These are phyloP conservation scores for Aspergillus udagawae DNA, from an alignment of 2,329 filamentous ascomycete species.

Conservation along the genomic window DNA sequence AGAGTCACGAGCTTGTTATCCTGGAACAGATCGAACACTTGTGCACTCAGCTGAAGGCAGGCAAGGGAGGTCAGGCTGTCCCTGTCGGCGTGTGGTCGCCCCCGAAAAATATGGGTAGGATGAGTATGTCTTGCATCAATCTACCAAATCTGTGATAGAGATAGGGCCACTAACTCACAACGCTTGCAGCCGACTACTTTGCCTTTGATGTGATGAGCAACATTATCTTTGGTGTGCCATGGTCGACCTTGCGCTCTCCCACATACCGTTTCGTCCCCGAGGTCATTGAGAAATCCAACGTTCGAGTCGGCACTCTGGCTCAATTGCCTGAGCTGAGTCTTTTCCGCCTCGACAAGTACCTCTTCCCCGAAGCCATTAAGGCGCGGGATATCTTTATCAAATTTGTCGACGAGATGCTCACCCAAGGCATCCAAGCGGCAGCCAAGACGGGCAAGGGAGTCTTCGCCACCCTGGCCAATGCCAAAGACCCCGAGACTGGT, in stretches of 20 bases:
- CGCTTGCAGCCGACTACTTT: slow-evolving; percentile 33
- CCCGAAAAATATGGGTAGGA: slow-evolving; percentile 43
- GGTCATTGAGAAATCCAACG: slow-evolving; percentile 17
- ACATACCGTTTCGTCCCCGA: slow-evolving; percentile 9
- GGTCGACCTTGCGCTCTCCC: slow-evolving; percentile 6
- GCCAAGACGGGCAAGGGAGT: slow-evolving; percentile 42
- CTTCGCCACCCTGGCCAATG: slow-evolving; percentile 46
- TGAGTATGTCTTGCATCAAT: slow-evolving; percentile 23
- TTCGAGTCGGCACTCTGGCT: not conserved
- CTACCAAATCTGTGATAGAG: not conserved
- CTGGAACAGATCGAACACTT: slow-evolving; percentile 9
- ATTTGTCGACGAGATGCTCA: slow-evolving; percentile 20
- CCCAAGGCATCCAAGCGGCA: slow-evolving; percentile 14
- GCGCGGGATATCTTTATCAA: slow-evolving; percentile 39
- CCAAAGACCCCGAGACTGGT: slow-evolving; percentile 46
- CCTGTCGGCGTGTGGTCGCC: slow-evolving; percentile 33
- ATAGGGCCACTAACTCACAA: not conserved
- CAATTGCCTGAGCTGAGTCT: too few relatives aligned
- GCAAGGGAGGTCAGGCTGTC: slow-evolving; percentile 9
- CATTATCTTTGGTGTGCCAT: slow-evolving; percentile 16
- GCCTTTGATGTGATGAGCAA: slow-evolving; percentile 50
- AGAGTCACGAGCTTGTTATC: slow-evolving; percentile 1
- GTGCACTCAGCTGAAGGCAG: not conserved
- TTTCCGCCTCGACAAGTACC: too few relatives aligned
- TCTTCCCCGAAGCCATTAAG: slow-evolving; percentile 24